Evolutionary conservation across 1,139 yeast species (phyloP).

Genomic region (Suhomyces terraborum): DNA sequence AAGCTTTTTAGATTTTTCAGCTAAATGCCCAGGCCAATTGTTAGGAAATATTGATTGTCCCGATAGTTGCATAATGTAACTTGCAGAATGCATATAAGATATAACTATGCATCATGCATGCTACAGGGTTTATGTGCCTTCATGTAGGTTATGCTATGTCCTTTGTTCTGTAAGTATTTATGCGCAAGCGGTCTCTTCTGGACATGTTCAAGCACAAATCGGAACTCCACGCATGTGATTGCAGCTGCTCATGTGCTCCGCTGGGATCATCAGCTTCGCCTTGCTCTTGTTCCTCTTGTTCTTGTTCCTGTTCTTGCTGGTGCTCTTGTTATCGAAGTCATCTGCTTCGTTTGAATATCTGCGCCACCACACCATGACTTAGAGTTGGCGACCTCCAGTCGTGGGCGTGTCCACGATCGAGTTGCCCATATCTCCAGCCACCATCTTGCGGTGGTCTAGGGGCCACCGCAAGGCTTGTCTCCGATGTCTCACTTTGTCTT

Average conservation of each 20-base stretch:
- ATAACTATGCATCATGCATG: background rate
- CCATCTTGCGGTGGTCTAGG: no score
- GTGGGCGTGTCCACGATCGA: no score
- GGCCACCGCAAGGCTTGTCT: no score
- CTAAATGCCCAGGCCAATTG: background rate
- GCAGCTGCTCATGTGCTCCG: background rate
- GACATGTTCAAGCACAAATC: background rate
- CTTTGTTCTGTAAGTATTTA: background rate
- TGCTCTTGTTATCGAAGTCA: no score
- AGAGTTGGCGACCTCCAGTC: background rate
- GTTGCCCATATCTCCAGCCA: no score
- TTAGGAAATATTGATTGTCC: background rate
- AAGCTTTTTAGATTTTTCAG: conserved; percentile 1
- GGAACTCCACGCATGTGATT: background rate
- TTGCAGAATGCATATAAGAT: background rate
- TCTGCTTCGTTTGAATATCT: background rate
- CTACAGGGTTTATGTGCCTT: background rate
- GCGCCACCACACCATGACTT: background rate
- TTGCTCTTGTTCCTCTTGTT: background rate
- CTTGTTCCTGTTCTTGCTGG: background rate
- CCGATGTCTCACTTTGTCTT: no score
- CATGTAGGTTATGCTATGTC: background rate
- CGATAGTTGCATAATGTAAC: background rate
- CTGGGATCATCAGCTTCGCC: background rate
- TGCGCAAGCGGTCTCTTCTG: conserved; percentile 1